Evolutionary conservation across 371 early-diverging fungal genomes (phyloP).

Genomic region (Actinomortierella ambigua): DNA sequence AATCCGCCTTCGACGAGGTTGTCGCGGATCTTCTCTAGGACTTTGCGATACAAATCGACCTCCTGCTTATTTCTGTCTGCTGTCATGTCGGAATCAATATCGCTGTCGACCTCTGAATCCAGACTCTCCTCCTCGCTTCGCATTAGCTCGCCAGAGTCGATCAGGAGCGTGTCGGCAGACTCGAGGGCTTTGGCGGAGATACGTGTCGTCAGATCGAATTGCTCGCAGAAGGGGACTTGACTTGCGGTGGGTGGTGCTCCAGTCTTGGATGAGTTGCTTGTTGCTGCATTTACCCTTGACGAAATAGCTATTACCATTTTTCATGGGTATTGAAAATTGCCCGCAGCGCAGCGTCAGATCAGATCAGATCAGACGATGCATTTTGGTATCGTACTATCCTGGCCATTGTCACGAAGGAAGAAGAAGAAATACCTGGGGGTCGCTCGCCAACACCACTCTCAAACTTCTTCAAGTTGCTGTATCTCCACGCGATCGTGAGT

Average conservation of each 20-base stretch:
- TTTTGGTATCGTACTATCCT: too few species aligned
- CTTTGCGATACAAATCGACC: conserved; percentile 55
- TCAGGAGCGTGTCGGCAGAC: conserved; percentile 49
- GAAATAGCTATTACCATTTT: conserved; percentile 19
- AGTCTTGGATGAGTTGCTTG: conserved; percentile 6
- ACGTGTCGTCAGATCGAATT: conserved; percentile 79
- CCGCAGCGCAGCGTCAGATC: too few species aligned
- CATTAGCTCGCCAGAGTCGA: conserved; percentile 42
- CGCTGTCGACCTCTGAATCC: conserved; percentile 30
- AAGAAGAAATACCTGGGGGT: conserved; percentile 17
- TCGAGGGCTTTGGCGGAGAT: conserved; percentile 59
- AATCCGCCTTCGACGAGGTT: conserved; percentile 68
- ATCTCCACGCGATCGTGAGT: conserved; percentile 94
- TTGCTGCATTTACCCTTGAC: conserved; percentile 22
- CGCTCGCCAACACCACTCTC: conserved; percentile 47
- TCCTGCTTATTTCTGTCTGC: conserved; percentile 12
- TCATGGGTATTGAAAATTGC: too few species aligned
- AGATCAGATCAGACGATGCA: too few species aligned
- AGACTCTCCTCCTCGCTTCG: conserved; percentile 8
- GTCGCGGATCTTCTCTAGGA: conserved; percentile 61
- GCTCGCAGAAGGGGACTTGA: conserved; percentile 66
- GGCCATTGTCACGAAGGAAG: too few species aligned
- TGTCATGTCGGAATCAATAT: conserved; percentile 30
- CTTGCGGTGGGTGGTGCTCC: background rate
- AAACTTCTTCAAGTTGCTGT: conserved; percentile 78